Base-by-base conservation (phyloP, 2,329 filamentous ascomycete species). In the Passalora sequoiae region DNA sequence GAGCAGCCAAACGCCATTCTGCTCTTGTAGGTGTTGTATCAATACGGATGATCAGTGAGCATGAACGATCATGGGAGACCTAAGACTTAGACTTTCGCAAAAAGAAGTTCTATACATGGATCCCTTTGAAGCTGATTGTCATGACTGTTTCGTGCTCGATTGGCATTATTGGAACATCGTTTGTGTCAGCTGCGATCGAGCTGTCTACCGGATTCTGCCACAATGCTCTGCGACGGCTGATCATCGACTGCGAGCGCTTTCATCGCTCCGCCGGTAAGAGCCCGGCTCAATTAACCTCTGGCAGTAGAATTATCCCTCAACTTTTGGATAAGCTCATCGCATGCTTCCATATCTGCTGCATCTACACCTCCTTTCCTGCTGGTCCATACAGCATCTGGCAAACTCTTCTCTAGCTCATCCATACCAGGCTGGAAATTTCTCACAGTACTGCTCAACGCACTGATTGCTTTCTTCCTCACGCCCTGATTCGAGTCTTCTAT, bases 381-480 rank as follows among this genome's bases (percentile, higher is more conserved):
- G 1, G 65, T 65, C 60, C 80, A 76, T 38, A 80, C 68, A 58
- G 83, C 77, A 25, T 75, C 72, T 1, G 81, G 78, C 49, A 89
- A 71, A 17, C 74, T 71, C 63, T 88, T 83, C 68, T 91, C 74
- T 19, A 83, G 63, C 51, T 74, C 73, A 55, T 83, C 75, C 55
- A 83, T 66, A 2, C 67, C 83, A 1, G 88, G 85, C 69, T 95
- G 91, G 65, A 87, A 94, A 66, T 98, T 98, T 63, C 92, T 77
- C 42, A 87, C 78, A 4, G 81, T 84, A 10, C 83, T 91, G 62
- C 88, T 95, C 36, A 98, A 75, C 9, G 91, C 92, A 60, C 89
- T 89, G 21, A 94, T 73, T 10, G 89, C 88, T 75, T 96, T 98
- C 65, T 86, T 83, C 54, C 89, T 77, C 38, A 89, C 85, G 7